Evolutionary conservation across 1,284 basidiomycete species (phyloP), one percentile per base, ranked within the genome.

Genomic region (Marasmius tenuissimus): DNA sequence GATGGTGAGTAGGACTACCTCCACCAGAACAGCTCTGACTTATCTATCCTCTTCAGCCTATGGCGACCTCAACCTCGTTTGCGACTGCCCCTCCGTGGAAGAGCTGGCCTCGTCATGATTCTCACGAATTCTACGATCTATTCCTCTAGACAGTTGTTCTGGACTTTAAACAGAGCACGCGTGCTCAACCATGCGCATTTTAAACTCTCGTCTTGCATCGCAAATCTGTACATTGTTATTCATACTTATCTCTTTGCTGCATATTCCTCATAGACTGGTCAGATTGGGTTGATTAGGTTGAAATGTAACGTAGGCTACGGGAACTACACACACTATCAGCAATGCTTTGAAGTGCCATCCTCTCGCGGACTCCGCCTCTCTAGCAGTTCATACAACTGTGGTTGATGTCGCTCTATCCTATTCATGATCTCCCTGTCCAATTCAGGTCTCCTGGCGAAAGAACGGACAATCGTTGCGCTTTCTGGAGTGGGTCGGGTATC

Each of bases 41-140:
- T 50, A 63, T 37, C 11, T 39, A 6, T 61, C 49, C 16, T 59
- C 22, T 59, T 60, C 56, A 91, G 89, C 90, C 6, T 94, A 90
- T 70, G 93, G 93, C 52, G 93, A 95, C 72, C 76, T 91, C 61
- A 90, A 94, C 71, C 81, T 93, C 35, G 80, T 93, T 71, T 97
- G 94, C 72, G 92, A 96, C 73, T 97, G 94, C 70, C 92, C 93
- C 37, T 85, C 90, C 3, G 94, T 96, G 52, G 93, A 95, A 74
- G 93, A 96, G 69, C 71, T 84, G 38, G 77, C 77, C 49, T 76
- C 76, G 49, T 70, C 69, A 65, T 72, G 64, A 68, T 57, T 58
- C 62, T 66, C 63, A 65, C 22, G 42, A 55, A 60, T 54, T 66
- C n/a, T 22, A 52, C 49, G 35, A 58, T 65, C 71, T 79, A 77